Evolutionary conservation across 495 filamentous ascomycete genomes (phyloP).

Genomic region (Aspergillus steynii): DNA sequence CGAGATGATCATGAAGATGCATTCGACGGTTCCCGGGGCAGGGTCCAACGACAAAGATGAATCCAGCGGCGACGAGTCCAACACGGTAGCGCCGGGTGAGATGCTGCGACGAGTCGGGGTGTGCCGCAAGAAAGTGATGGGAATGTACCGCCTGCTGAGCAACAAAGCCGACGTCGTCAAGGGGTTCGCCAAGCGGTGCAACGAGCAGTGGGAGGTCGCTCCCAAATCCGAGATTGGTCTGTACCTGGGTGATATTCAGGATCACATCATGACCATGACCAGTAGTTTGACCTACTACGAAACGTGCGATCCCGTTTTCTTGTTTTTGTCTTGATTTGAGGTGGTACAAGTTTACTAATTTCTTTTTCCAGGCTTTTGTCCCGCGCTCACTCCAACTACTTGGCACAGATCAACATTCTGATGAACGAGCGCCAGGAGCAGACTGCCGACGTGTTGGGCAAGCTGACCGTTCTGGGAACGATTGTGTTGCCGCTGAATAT

Average conservation of each 20-base stretch:
- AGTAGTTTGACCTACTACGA: constrained; percentile 93
- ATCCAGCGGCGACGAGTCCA: constrained; percentile 23
- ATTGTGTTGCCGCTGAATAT: constrained; percentile 98
- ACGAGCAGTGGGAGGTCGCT: constrained; percentile 96
- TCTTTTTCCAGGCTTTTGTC: constrained; percentile 69
- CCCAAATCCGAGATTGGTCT: constrained; percentile 92
- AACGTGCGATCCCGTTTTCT: constrained; percentile 60
- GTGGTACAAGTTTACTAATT: constrained; percentile 2
- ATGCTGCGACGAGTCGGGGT: constrained; percentile 91
- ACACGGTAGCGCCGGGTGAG: constrained; percentile 64
- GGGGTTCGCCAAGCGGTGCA: constrained; percentile 97
- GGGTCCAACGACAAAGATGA: constrained; percentile 38
- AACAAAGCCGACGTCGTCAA: constrained; percentile 99
- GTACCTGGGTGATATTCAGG: constrained; percentile 96
- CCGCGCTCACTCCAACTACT: constrained; percentile 92
- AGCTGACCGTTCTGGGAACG: constrained; percentile 92
- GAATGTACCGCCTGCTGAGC: constrained; percentile 84
- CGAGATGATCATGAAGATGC: constrained; percentile 74
- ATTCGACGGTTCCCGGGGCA: constrained; percentile 51
- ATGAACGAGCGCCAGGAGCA: constrained; percentile 98
- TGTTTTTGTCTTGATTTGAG: not conserved
- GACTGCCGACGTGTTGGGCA: constrained; percentile 90
- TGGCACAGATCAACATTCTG: constrained; percentile 90
- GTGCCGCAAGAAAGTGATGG: constrained; percentile 96
- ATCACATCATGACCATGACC: constrained; percentile 98